Base-by-base conservation (phyloP, 768 basidiomycete species). In the Amanita pallidorosea region DNA sequence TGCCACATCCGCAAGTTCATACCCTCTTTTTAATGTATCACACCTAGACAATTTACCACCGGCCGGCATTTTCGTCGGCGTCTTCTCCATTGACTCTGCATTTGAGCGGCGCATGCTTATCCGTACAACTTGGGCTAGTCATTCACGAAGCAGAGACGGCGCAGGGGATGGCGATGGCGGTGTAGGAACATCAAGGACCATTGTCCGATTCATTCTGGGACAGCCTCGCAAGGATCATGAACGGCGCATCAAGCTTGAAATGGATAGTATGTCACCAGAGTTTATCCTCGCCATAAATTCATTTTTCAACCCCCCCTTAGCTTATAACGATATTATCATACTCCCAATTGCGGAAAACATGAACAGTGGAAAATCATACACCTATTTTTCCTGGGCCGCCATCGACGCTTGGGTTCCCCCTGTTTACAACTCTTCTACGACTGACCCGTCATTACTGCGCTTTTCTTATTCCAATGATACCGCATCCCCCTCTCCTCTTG, bases 301-400 rank as follows among this genome's bases (percentile, higher is more conserved):
- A 20, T 36, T 58, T n/a, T 49, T 52, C 47, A 38, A 22, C 5
- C 8, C 49, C 8, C 49, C 42, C 12, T 13, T 61, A 91, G 88
- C 78, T 63, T 90, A 83, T 64, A 86, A 90, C 60, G 91, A 93
- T 63, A 85, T 94, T 52, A 70, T 92, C 55, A 74, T 94, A 44
- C 74, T 96, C 40, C 87, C 90, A 23, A 81, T 84, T 40, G 61
- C 77, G 8, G 95, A 98, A 69, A 96, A 97, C 65, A 97, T 98
- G 95, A 97, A 98, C 66, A 70, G 77, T 44, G 95, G 95, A 51
- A 98, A 98, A 67, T 88, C 88, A 4, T 75, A 95, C 61, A 79
- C 85, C 2, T 98, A 84, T 69, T 97, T 93, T 71, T 79, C 80
- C 12, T 98, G 95, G 95, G 90, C 94, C 4, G 79, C 88, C 34